Evolutionary conservation across 352 stramenopile genomes (phyloP), one percentile per base, ranked within the genome.

Genomic region (Phytophthora chlamydospora): DNA sequence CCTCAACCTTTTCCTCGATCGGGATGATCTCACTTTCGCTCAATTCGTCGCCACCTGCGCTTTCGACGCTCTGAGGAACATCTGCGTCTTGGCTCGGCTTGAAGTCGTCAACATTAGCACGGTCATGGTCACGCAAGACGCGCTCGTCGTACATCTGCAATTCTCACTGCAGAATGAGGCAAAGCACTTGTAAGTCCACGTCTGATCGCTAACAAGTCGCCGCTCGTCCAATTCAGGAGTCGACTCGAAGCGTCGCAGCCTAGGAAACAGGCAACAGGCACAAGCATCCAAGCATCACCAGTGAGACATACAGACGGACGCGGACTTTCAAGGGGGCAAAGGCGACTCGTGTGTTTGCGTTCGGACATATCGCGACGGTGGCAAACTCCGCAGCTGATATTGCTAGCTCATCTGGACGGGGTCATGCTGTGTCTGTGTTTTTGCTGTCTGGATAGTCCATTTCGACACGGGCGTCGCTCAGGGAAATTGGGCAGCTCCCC

Each of bases 341-440:
- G 35, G 53, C 27, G 51, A 49, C 12, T 58, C 40, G 62, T 64
- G 48, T 55, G 55, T 68, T 49, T 65, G 54, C 61, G 48, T 60
- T 65, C 42, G 35, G 21, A 38, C 41, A 62, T 58, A 68, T 48
- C 45, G 52, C 6, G 33, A 47, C 46, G 19, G 49, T 36, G 44
- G 34, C 40, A 54, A 58, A 32, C 29, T 36, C 48, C 53, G 52
- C 27, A 53, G 42, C 43, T 40, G 42, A 54, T 13, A 52, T 11
- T 58, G 46, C 56, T 59, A 67, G 53, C 51, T 58, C 47, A 42
- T 49, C 42, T 27, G 32, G 16, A 32, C 38, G 49, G 45, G 27
- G 42, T 35, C 67, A 34, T 63, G 12, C 67, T 76, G 46, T 73
- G 51, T 75, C 21, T 71, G 10, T 60, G 32, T 62, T 78, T 36